Evolutionary conservation across 257 asterid species (phyloP).

Genomic region (Cynanchum wilfordii): DNA sequence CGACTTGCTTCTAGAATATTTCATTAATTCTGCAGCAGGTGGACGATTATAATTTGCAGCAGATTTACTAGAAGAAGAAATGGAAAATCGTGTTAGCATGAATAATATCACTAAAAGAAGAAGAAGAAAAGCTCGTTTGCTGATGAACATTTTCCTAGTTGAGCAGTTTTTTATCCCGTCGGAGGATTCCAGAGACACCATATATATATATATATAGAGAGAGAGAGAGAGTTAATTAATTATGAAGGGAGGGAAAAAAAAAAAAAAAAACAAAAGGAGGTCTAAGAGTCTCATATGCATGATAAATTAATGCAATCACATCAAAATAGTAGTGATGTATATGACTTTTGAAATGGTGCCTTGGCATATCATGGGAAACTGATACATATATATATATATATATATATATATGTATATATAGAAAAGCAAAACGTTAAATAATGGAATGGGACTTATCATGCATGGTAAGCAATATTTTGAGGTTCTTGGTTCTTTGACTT

Average conservation of each 20-base stretch:
- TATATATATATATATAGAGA: too few species aligned
- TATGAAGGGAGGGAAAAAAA: not conserved
- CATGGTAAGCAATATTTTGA: not conserved
- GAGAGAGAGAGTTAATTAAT: too few species aligned
- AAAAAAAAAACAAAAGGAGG: too few species aligned
- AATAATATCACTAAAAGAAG: not conserved
- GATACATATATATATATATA: not conserved
- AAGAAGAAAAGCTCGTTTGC: conserved; percentile 2
- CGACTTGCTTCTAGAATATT: too few species aligned
- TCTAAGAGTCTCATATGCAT: not conserved
- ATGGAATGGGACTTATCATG: not conserved
- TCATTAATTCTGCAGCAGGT: too few species aligned
- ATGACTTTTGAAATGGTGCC: not conserved
- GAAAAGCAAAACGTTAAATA: not conserved
- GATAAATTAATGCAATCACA: not conserved
- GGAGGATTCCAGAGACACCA: too few species aligned
- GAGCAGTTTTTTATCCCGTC: too few species aligned
- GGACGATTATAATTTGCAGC: too few species aligned
- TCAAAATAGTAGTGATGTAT: not conserved
- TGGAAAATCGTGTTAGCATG: too few species aligned
- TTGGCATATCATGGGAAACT: conserved; percentile 6
- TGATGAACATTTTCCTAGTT: not conserved
- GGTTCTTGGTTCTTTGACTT: conserved; percentile 2
- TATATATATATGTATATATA: too few species aligned
- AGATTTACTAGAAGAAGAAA: not conserved